phyloP scores from a whole-genome alignment of 768 basidiomycete species.

The Amanita rubescens region DNA sequence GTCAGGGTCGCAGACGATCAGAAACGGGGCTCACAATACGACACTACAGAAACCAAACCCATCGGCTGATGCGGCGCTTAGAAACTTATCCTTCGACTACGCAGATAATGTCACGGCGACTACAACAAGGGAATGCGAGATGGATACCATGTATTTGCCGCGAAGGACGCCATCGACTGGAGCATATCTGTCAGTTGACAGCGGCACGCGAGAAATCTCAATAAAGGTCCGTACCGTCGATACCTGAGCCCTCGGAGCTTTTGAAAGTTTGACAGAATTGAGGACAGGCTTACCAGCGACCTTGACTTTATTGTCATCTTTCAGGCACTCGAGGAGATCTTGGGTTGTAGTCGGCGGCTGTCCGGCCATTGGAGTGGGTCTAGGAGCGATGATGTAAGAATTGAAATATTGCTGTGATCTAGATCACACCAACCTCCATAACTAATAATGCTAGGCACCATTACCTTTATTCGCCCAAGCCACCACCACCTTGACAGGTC shows the following conservation, averaged over 20 bases:
- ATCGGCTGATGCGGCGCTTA: conserved; percentile 67
- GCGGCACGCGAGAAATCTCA: neutral
- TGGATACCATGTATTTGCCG: conserved; percentile 83
- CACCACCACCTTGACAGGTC: too few species aligned
- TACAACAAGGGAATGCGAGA: neutral
- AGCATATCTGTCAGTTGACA: neutral
- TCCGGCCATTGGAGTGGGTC: neutral
- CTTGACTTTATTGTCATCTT: conserved; percentile 77
- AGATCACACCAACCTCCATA: too few species aligned
- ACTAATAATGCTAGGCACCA: too few species aligned
- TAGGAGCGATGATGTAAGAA: neutral
- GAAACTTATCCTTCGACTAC: conserved; percentile 88
- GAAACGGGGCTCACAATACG: conserved; percentile 59
- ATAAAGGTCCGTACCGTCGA: conserved; percentile 60
- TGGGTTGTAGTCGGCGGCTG: conserved; percentile 28
- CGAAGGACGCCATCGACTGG: conserved; percentile 89
- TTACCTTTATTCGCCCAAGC: too few species aligned
- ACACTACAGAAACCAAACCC: conserved; percentile 95
- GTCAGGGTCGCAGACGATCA: neutral
- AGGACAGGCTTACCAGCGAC: conserved; percentile 64
- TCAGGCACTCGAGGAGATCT: conserved; percentile 49
- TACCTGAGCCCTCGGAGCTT: conserved; percentile 21
- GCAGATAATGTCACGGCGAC: neutral
- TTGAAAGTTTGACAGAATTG: neutral
- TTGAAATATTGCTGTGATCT: neutral